Evolutionary conservation across 2,329 filamentous ascomycete species (phyloP), one percentile per base, ranked within the genome.

Genomic region (Davidsoniella neocaledoniae): DNA sequence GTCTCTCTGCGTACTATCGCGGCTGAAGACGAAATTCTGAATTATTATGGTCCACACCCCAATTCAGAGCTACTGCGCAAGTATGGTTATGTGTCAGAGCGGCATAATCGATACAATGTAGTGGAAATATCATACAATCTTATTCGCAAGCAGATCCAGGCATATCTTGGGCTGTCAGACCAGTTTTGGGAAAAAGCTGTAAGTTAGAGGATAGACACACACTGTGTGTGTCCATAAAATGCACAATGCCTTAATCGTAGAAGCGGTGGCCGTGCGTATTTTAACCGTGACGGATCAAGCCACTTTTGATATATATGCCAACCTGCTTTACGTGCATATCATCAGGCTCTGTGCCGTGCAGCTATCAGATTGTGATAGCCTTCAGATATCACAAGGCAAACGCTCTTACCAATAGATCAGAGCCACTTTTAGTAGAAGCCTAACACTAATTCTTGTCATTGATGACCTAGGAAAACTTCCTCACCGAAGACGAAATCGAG

Each of bases 31-130:
- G 83, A 94, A 62, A 76, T 94, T 16, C 76, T 88, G 60, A 94
- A 94, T 61, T 88, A 94, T 64, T 94, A 94, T 56, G 88, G 88
- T 0, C 79, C 86, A 5, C 74, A 93, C 2, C 83, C 86, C 8
- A 83, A 84, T 53, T 82, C 83, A 1, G 87, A 95, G 59, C 69
- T 94, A 6, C 71, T 94, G 9, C 73, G 88, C 36, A 73, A 87
- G 12, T 94, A 94, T 57, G 88, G 88, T 16, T 94, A 94, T 58
- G 77, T 87, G n/a, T 90, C 86, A 0, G 66, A 75, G 25, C 81
- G 80, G 55, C 88, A 94, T 57, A 68, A 77, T 8, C 71, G 79
- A 39, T 86, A 87, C 62, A 86, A 94, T 57, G 85, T 94, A 1
- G 81, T 85, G 1, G 88, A 95, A 61, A 64, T 94, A 33, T 70